phyloP scores from a whole-genome alignment of 495 filamentous ascomycete genomes.

The Penicillium pulvis region DNA sequence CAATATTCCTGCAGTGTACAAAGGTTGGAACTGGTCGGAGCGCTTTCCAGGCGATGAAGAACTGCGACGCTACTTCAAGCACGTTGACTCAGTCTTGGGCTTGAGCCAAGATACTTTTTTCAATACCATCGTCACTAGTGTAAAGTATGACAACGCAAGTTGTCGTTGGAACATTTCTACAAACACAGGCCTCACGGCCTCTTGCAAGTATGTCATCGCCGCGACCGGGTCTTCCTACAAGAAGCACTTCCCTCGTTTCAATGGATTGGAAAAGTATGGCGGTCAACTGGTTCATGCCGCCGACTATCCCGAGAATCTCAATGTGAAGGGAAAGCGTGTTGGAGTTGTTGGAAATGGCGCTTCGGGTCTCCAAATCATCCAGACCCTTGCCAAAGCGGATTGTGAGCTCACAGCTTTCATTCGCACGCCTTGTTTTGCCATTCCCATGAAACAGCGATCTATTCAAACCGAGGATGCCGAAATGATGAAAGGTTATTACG shows the following conservation, averaged over 20 bases:
- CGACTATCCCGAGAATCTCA: conserved; percentile 20
- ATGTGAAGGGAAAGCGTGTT: conserved; percentile 25
- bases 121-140: conserved; percentile 48
- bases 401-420: conserved; percentile 45
- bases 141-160: conserved; percentile 41
- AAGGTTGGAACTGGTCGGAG: conserved; percentile 52
- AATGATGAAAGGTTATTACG: conserved; percentile 46
- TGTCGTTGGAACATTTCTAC: conserved; percentile 31
- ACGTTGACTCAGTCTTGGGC: conserved; percentile 53
- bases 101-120: conserved; percentile 55
- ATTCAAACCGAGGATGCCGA: conserved; percentile 42
- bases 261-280: conserved; percentile 15
- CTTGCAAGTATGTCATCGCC: conserved; percentile 32
- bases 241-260: conserved; percentile 24
- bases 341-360: conserved; percentile 31
- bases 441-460: conserved; percentile 48
- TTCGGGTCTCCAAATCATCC: conserved; percentile 29
- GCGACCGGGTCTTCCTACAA: conserved; percentile 25
- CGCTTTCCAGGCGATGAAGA: conserved; percentile 53
- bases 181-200: conserved; percentile 12
- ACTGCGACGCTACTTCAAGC: conserved; percentile 55
- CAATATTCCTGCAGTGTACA: conserved; percentile 51
- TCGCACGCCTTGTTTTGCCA: conserved; percentile 46
- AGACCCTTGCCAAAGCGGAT: conserved; percentile 35
- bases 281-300: conserved; percentile 24